Evolutionary conservation across 305 asterid species (phyloP).

Genomic region (Coffea humblotiana): DNA sequence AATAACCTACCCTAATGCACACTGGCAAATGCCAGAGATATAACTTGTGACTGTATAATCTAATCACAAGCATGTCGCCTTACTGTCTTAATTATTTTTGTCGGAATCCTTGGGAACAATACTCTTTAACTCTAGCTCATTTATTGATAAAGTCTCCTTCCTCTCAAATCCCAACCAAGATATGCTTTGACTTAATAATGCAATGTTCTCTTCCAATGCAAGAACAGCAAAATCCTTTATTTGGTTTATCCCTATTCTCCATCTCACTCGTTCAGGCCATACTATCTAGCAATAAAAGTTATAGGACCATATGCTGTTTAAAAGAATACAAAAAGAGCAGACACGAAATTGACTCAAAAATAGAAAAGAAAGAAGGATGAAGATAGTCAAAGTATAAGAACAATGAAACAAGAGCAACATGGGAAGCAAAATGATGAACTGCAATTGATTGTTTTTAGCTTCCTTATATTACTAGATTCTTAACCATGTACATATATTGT

Average conservation of each 20-base stretch:
- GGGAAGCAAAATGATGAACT: neutral
- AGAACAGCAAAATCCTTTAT: neutral
- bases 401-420: neutral
- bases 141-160: neutral
- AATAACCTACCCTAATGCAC: neutral
- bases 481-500: neutral
- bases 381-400: neutral
- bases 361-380: neutral
- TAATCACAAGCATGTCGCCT: neutral
- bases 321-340: neutral
- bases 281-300: neutral
- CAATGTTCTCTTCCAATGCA: neutral
- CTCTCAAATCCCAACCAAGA: neutral
- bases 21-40: neutral
- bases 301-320: neutral
- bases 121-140: neutral
- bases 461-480: neutral
- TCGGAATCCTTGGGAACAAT: neutral
- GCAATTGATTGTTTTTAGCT: neutral
- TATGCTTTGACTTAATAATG: neutral
- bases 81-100: neutral
- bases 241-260: neutral
- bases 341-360: neutral
- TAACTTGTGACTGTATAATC: neutral
- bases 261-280: slow-evolving; percentile 1